phyloP scores from a whole-genome alignment of 1,139 yeast genomes.

The Pichia sp. region DNA sequence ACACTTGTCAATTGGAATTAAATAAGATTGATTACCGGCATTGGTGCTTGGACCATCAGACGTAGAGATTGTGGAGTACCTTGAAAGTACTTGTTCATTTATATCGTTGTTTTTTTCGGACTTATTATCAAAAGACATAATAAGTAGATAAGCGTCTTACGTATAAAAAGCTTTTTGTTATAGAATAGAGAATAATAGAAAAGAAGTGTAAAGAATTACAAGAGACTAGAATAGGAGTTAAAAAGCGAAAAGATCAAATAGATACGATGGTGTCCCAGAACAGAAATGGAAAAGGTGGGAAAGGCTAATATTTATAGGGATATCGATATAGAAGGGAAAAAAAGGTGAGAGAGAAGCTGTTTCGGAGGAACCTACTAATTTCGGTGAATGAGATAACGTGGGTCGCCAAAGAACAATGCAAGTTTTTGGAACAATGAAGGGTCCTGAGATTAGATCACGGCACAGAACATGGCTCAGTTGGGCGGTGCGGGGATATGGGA shows the following conservation, averaged over 20 bases:
- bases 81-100: conserved; percentile 10
- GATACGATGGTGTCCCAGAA: no score
- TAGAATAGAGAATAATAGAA: not conserved
- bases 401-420: not conserved
- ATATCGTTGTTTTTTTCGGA: conserved; percentile 9
- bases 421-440: no score
- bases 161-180: not conserved
- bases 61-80: conserved; percentile 7
- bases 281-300: no score
- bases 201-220: no score
- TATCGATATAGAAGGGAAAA: no score
- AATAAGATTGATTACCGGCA: conserved; percentile 25
- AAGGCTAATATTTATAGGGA: not conserved
- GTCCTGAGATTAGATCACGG: no score
- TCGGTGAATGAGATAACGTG: not conserved
- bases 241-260: not conserved
- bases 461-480: no score
- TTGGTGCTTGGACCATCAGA: conserved; percentile 1
- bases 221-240: not conserved
- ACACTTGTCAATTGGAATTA: conserved; percentile 33
- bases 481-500: no score
- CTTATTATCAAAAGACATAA: conserved; percentile 2
- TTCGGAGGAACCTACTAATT: no score
- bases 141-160: not conserved
- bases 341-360: no score